These are phyloP conservation scores for Leersia perrieri DNA, from an alignment of 176 grass and related monocot genomes.

Conservation along the genomic window DNA sequence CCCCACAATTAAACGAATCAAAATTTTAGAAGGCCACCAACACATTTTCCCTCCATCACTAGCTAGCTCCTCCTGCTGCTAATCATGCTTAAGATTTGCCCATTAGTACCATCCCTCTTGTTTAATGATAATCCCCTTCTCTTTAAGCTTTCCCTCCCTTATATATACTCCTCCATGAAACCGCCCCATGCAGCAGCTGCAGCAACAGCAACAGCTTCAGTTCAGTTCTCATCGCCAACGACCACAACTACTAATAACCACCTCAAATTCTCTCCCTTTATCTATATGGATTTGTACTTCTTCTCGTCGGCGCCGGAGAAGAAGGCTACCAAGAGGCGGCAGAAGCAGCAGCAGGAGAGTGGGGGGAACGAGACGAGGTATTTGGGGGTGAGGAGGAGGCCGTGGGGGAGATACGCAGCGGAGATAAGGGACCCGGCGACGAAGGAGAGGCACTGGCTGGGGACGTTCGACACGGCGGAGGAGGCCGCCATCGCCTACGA, in stretches of 20 bases:
- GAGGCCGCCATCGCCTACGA: constrained; percentile 87
- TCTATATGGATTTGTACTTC: constrained; percentile 63
- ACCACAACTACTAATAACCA: constrained; percentile 25
- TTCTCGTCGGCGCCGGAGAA: constrained; percentile 13
- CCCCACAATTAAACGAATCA: constrained; percentile 44
- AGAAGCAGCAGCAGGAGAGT: constrained; percentile 33
- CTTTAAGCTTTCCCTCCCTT: constrained; percentile 11
- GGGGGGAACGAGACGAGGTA: constrained; percentile 49
- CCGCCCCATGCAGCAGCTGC: constrained; percentile 36
- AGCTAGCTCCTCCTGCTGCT: constrained; percentile 26
- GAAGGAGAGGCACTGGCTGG: constrained; percentile 87
- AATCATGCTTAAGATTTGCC: constrained; percentile 38
- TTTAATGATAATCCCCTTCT: neutral
- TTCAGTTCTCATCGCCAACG: neutral
- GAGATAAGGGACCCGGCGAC: constrained; percentile 83
- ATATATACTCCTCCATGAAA: constrained; percentile 58
- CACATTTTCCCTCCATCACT: constrained; percentile 16
- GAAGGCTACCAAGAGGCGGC: neutral
- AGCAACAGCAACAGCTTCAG: constrained; percentile 18
- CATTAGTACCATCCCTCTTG: constrained; percentile 13
- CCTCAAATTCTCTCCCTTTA: constrained; percentile 11
- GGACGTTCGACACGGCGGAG: constrained; percentile 85
- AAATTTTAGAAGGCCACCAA: neutral
- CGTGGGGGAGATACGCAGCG: constrained; percentile 82
- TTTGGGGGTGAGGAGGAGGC: constrained; percentile 64